Evolutionary conservation across 768 basidiomycete genomes (phyloP).

Genomic region (Mycena crocata): DNA sequence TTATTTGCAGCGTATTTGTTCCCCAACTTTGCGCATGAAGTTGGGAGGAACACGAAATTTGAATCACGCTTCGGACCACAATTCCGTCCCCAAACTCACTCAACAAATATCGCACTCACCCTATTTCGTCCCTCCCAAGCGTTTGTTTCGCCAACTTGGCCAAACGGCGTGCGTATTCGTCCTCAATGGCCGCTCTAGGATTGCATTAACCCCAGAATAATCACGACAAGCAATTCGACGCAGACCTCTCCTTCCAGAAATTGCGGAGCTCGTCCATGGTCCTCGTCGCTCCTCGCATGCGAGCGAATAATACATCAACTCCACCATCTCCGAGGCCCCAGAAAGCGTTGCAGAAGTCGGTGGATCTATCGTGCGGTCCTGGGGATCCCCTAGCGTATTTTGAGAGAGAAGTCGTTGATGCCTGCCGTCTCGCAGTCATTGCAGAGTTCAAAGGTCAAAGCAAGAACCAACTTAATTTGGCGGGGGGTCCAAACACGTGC

Average conservation of each 20-base stretch:
- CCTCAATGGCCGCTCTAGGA: slow-evolving; percentile 86
- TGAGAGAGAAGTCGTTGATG: slow-evolving; percentile 85
- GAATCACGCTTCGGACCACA: not conserved
- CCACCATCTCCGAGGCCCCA: slow-evolving; percentile 92
- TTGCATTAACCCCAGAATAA: slow-evolving; percentile 18
- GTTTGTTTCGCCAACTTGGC: slow-evolving; percentile 79
- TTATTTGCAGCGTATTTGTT: too few species aligned
- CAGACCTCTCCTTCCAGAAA: slow-evolving; percentile 96
- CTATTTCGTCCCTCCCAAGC: slow-evolving; percentile 92
- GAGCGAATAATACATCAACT: slow-evolving; percentile 90
- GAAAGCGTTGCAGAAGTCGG: slow-evolving; percentile 97
- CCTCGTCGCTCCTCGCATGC: slow-evolving; percentile 86
- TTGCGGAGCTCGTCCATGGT: slow-evolving; percentile 89
- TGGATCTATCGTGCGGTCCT: slow-evolving; percentile 57
- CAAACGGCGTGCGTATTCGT: slow-evolving; percentile 93
- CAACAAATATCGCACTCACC: slow-evolving; percentile 63
- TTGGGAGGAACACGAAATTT: not conserved
- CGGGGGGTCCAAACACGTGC: too few species aligned
- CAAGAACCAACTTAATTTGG: not conserved
- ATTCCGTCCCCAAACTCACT: not conserved
- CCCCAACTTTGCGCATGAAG: too few species aligned
- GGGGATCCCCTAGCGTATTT: slow-evolving; percentile 64
- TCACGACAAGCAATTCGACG: slow-evolving; percentile 20
- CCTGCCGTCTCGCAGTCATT: slow-evolving; percentile 82
- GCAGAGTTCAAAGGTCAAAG: slow-evolving; percentile 12